Evolutionary conservation across 768 basidiomycete species (phyloP), one percentile per base, ranked within the genome.

Genomic region (Suillus luteus): DNA sequence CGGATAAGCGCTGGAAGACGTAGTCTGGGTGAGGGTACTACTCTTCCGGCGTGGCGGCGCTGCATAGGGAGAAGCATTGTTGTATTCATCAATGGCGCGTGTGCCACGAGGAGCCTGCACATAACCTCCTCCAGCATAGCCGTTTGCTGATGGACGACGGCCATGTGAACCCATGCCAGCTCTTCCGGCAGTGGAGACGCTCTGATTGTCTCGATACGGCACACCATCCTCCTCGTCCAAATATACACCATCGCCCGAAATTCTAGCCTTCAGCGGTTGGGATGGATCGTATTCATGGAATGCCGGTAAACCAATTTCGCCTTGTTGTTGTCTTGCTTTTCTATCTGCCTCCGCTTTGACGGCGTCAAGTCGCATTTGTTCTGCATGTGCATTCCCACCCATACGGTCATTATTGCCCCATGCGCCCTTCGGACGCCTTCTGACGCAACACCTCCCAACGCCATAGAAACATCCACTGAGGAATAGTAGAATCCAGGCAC

Each of bases 391-490:
- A 44, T 71, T 68, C 33, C 69, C 66, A 31, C 67, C 70, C 43
- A 75, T 65, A 38, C 77, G 73, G 27, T 74, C 76, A 51, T 79
- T 74, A 31, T 74, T 75, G 17, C 70, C 78, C 55, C 79, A 78
- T 69, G 79, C 79, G 40, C 79, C 79, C 52, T 75, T 75, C 37
- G 75, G 72, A 58, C 87, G 83, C 35, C 84, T 83, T 40, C 78
- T 80, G n/a, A 94, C 83, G 71, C 95, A 96, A 68, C 95, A 95
- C 64, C 91, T 83, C 17, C 96, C 95, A 46, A 94, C 69, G 2
- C 88, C 84, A 71, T 87, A 96, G 79, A 94, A 89, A 74, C 94
- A 96, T 14, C 94, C 92, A 52, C 91, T 90, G 76, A 97, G 90
- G 83, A 95, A 93, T 49, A 98, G 81, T 22, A 95, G 79, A 19